phyloP scores from a whole-genome alignment of 768 basidiomycete genomes.

The Mycena vitilis region DNA sequence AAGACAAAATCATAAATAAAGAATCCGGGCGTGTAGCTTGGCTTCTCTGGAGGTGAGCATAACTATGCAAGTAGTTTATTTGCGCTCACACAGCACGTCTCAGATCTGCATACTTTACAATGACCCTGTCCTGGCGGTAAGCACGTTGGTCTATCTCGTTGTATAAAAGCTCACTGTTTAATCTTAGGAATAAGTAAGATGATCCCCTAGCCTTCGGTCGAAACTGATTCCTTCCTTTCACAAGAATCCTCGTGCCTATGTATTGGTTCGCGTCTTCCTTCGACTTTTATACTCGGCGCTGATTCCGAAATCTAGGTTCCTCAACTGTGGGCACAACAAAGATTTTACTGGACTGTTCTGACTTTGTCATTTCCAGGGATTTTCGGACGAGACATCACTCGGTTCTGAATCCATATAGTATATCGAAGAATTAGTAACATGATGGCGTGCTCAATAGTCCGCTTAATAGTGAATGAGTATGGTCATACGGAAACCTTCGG shows the following conservation, averaged over 20 bases:
- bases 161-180: neutral
- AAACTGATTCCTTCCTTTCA: conserved; percentile 10
- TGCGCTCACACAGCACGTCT: neutral
- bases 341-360: conserved; percentile 29
- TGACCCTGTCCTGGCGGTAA: conserved; percentile 71
- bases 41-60: conserved; percentile 72
- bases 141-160: neutral
- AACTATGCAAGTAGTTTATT: neutral
- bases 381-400: conserved; percentile 78
- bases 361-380: conserved; percentile 60
- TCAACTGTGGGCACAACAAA: conserved; percentile 63
- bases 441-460: neutral
- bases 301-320: conserved; percentile 59
- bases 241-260: conserved; percentile 72
- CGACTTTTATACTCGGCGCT: conserved; percentile 21
- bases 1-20: conserved; percentile 63
- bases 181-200: conserved; percentile 33
- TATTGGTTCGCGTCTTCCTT: conserved; percentile 63
- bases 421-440: conserved; percentile 10
- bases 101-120: conserved; percentile 79
- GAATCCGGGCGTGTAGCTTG: conserved; percentile 78
- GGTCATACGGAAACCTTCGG: conserved; percentile 25
- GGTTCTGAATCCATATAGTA: conserved; percentile 58
- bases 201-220: conserved; percentile 24
- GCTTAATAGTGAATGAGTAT: too few relatives aligned